These are phyloP conservation scores for Lactarius akahatsu DNA, from an alignment of 768 basidiomycete species.

Conservation along the genomic window DNA sequence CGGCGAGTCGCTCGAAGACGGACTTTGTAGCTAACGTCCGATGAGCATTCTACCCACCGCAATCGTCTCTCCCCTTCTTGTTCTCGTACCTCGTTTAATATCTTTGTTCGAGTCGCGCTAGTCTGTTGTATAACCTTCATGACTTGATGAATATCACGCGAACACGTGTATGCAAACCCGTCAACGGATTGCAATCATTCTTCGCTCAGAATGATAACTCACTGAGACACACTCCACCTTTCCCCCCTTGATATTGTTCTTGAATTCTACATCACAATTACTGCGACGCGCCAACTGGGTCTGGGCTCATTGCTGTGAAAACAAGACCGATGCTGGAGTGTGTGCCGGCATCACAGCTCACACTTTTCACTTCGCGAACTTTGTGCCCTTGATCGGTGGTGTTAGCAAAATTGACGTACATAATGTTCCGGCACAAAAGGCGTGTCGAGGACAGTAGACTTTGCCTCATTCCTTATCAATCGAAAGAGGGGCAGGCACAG, in stretches of 20 bases:
- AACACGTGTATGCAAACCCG: background rate
- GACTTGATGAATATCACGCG: background rate
- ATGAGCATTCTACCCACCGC: too few relatives aligned
- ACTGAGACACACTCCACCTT: background rate
- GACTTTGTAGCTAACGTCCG: slow-evolving; percentile 29
- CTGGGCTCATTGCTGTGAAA: background rate
- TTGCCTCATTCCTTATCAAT: background rate
- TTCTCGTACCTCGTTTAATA: background rate
- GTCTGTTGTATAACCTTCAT: background rate
- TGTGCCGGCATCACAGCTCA: background rate
- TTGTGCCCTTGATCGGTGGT: slow-evolving; percentile 4
- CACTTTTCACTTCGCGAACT: background rate
- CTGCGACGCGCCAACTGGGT: background rate
- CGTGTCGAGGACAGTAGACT: background rate
- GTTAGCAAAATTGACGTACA: background rate
- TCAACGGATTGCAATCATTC: background rate
- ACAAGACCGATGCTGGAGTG: background rate
- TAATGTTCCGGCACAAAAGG: background rate
- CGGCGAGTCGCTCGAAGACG: slow-evolving; percentile 41
- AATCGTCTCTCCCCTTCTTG: background rate
- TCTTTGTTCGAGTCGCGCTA: background rate
- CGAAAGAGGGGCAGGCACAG: background rate
- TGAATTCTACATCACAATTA: background rate
- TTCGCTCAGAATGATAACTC: background rate
- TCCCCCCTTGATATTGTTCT: background rate